Conservation (phyloP, 441 rosid genomes). For the Euphorbia celastroides region DNA sequence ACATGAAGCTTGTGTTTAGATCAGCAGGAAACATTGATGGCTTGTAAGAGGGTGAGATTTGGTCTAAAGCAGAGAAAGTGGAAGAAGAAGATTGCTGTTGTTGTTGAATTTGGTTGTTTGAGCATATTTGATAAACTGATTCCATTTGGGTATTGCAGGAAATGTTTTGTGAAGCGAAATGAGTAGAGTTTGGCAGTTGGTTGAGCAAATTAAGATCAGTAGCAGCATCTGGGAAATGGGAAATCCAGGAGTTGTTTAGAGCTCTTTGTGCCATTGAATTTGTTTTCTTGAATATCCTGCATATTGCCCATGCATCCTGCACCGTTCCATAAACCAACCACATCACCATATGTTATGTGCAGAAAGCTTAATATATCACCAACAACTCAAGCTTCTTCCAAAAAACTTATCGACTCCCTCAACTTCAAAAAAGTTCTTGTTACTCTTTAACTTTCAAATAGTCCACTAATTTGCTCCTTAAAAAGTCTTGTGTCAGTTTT, state of each 20-base stretch:
- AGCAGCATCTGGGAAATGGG: slow-evolving; percentile 23
- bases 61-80: slow-evolving; percentile 26
- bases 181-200: slow-evolving; percentile 31
- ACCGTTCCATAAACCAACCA: background rate
- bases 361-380: too few species aligned
- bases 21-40: slow-evolving; percentile 27
- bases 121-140: slow-evolving; percentile 30
- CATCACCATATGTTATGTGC: too few species aligned
- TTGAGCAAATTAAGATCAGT: slow-evolving; percentile 22
- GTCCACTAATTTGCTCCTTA: too few species aligned
- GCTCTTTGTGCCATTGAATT: slow-evolving; percentile 75
- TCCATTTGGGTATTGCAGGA: slow-evolving; percentile 46
- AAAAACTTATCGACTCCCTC: too few species aligned
- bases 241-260: slow-evolving; percentile 53
- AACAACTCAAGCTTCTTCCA: too few species aligned
- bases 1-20: slow-evolving; percentile 25
- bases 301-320: slow-evolving; percentile 97
- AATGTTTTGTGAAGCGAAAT: slow-evolving; percentile 39
- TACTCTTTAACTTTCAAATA: too few species aligned
- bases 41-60: slow-evolving; percentile 24
- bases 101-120: slow-evolving; percentile 23
- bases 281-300: slow-evolving; percentile 92
- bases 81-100: slow-evolving; percentile 25
- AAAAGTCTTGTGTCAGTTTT: too few species aligned
- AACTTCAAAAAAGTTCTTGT: too few species aligned